Base-by-base conservation (phyloP, 345 rosid genomes). In the Citrus medica region DNA sequence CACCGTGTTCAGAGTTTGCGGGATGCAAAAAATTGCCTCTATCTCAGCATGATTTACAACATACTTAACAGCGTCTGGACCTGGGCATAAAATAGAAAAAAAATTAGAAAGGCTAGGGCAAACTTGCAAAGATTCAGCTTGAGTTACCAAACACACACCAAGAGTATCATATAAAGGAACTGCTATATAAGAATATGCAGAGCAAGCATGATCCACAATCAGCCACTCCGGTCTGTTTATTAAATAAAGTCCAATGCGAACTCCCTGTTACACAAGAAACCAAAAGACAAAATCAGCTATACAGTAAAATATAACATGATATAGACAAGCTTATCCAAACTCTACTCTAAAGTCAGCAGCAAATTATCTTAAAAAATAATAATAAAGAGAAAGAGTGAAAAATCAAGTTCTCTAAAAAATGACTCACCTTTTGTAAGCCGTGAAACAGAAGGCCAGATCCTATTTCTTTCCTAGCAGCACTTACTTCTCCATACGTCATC, bases 121-220 rank as follows among this genome's bases (percentile, higher is more conserved):
- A 67, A 59, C 38, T n/a, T 51, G 70, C 1, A 38, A 71, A 60
- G 30, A 61, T 27, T 65, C 21, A 22, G 58, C n/a, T 2, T 32
- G 7, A 61, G 73, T 38, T 58, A 71, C 62, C 35, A 79, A 78
- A 77, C 19, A 55, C 87, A 48, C 79, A 94, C 98, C 98, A 83
- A 95, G 95, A 69, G 98, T 95, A 80, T 95, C 98, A 28, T 95
- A 95, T 67, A 95, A 83, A 81, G 98, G 98, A 88, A 93, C 93
- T 6, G 98, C 92, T 76, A 92, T 80, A 53, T 85, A 92, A n/a
- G 98, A 93, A 86, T 93, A 95, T 65, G 98, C 98, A 46, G 97
- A 85, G 82, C 97, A 95, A 66, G 98, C 98, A 88, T 95, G 95
- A 87, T 95, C 98, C 71, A 90, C 95, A 67, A 93, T 85, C 82